Evolutionary conservation across 192 early-diverging fungal species (phyloP), one percentile per base, ranked within the genome.

Genomic region (Hyaloraphidium curvatum): DNA sequence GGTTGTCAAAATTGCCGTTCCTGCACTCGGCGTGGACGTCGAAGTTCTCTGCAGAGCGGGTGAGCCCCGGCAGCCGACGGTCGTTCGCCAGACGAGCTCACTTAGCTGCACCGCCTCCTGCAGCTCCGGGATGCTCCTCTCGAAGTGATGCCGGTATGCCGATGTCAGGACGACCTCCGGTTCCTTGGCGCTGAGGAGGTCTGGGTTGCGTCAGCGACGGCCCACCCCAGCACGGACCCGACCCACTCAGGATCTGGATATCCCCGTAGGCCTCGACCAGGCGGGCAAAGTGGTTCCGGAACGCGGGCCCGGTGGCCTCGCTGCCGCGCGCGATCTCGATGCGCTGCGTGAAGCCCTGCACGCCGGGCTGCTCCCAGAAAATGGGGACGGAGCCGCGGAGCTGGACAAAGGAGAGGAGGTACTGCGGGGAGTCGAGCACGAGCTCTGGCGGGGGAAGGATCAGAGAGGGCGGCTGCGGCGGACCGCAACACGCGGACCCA

Each of bases 311-410:
- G 0, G 88, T 87, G 3, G 91, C 84, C 16, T 82, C 86, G 21
- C 75, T 53, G 0, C 84, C 82, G 14, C 93, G 68, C 11, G 84
- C 72, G 2, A 99, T 73, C 30, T 84, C 83, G 28, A 95, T 76
- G 58, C 86, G 88, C 56, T 95, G 89, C 11, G 72, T 70, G 2
- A 75, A 71, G 0, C 89, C 63, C 63, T 95, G 91, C 9, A 91
- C 52, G 0, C 91, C 91, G 7, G 72, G 65, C 43, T 99, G 95
- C 17, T 94, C 91, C 95, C 95, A 99, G 56, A 99, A 99, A 16
- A 93, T 82, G 19, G 39, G 50, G 3, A 60, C 28, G 35, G 55
- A 39, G 51, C 63, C 51, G 35, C 56, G 22, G 11, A 68, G n/a
- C 53, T 58, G 39, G 16, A 39, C 28, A 63, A 54, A 55, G 11